Conservation (phyloP, 768 basidiomycete species). For the Psilocybe azurescens region DNA sequence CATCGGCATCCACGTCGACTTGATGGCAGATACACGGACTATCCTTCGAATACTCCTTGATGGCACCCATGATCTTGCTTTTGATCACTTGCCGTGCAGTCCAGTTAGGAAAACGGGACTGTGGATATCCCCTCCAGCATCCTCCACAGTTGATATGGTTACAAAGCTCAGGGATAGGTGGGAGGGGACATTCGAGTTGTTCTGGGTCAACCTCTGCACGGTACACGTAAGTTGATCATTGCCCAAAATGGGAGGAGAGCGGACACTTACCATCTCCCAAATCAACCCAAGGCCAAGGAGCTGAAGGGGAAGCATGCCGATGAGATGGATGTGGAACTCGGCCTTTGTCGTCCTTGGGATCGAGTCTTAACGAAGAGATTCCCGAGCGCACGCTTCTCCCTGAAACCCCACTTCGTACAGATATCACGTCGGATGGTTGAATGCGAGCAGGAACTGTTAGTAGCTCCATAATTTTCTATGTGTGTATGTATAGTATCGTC, state of each 20-base stretch:
- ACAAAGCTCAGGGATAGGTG: slow-evolving; percentile 43
- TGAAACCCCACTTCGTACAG: background rate
- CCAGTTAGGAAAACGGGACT: slow-evolving; percentile 64
- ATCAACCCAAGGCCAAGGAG: slow-evolving; percentile 54
- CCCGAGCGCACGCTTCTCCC: background rate
- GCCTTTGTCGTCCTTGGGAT: slow-evolving; percentile 23
- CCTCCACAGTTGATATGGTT: slow-evolving; percentile 40
- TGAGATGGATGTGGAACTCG: slow-evolving; percentile 43
- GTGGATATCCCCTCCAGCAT: slow-evolving; percentile 49
- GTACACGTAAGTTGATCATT: background rate
- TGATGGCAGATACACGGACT: slow-evolving; percentile 38
- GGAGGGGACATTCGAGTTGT: slow-evolving; percentile 36
- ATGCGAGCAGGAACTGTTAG: background rate
- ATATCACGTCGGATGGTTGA: background rate
- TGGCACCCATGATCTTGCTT: slow-evolving; percentile 44
- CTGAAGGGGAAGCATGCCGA: slow-evolving; percentile 50
- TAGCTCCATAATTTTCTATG: background rate
- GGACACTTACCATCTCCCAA: slow-evolving; percentile 39
- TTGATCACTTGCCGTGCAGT: slow-evolving; percentile 47
- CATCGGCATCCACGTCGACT: slow-evolving; percentile 45
- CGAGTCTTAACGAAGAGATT: slow-evolving; percentile 9
- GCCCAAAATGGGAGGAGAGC: background rate
- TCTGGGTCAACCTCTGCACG: slow-evolving; percentile 38
- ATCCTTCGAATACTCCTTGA: slow-evolving; percentile 35
- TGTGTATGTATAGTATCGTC: background rate